These are phyloP conservation scores for Apiospora hydei DNA, from an alignment of 2,329 filamentous ascomycete species.

Conservation along the genomic window DNA sequence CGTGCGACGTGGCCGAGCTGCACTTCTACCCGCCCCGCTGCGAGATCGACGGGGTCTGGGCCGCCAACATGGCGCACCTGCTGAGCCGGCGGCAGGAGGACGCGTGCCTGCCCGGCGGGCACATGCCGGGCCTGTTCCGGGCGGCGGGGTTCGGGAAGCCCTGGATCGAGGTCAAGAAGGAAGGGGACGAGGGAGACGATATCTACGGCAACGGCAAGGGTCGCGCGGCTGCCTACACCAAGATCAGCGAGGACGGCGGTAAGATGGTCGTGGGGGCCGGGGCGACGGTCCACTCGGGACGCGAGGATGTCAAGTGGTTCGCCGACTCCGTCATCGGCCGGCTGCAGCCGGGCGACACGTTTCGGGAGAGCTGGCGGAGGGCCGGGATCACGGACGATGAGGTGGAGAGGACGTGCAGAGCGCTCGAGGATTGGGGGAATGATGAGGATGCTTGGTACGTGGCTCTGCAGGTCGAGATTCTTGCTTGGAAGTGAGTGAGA, in stretches of 20 bases:
- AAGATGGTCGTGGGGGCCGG: conserved; percentile 42
- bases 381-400: conserved; percentile 46
- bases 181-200: too few species aligned
- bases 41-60: conserved; percentile 42
- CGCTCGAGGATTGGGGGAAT: conserved; percentile 44
- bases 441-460: conserved; percentile 48
- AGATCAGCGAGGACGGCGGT: conserved; percentile 40
- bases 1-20: conserved; percentile 39
- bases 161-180: too few species aligned
- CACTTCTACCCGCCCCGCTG: conserved; percentile 43
- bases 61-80: conserved; percentile 34
- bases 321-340: conserved; percentile 37
- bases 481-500: conserved; percentile 49
- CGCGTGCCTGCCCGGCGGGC: conserved; percentile 29
- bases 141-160: conserved; percentile 23
- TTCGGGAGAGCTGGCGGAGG: conserved; percentile 44
- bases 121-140: conserved; percentile 43
- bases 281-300: conserved; percentile 38
- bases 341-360: conserved; percentile 39
- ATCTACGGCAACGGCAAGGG: too few species aligned
- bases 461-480: conserved; percentile 45
- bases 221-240: too few species aligned
- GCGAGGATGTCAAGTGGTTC: conserved; percentile 40
- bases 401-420: conserved; percentile 42
- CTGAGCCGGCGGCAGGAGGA: conserved; percentile 34